phyloP scores from a whole-genome alignment of 106 monocot genomes.

The Phalaenopsis aphrodite region DNA sequence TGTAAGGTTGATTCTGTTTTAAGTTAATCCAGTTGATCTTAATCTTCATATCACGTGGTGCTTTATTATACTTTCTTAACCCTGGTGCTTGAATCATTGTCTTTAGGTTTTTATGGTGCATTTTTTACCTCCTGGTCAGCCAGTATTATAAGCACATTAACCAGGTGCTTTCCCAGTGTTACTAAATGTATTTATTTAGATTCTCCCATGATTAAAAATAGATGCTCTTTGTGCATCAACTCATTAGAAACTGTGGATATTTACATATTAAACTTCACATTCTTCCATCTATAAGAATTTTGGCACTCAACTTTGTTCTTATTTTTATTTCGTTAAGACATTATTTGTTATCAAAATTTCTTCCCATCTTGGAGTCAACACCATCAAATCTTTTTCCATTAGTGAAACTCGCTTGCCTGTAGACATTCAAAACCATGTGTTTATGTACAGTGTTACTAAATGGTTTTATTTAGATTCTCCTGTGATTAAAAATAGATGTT shows the following conservation, averaged over 20 bases:
- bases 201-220: neutral
- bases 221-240: neutral
- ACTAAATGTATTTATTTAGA: neutral
- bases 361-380: neutral
- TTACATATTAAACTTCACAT: neutral
- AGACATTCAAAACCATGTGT: neutral
- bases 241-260: neutral
- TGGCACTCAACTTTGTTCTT: neutral
- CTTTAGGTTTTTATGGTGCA: too few species aligned
- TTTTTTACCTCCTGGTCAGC: too few species aligned
- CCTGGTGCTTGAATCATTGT: too few species aligned
- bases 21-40: too few species aligned
- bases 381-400: neutral
- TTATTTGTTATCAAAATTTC: neutral
- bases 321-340: neutral
- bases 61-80: too few species aligned
- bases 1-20: too few species aligned
- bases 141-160: too few species aligned
- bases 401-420: neutral
- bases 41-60: too few species aligned
- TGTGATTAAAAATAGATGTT: neutral
- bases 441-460: neutral
- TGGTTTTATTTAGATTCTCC: neutral
- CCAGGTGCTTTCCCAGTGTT: neutral
- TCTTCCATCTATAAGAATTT: neutral